Evolutionary conservation across 2,329 filamentous ascomycete species (phyloP).

Genomic region (Stachybotrys chlorohalonatus): DNA sequence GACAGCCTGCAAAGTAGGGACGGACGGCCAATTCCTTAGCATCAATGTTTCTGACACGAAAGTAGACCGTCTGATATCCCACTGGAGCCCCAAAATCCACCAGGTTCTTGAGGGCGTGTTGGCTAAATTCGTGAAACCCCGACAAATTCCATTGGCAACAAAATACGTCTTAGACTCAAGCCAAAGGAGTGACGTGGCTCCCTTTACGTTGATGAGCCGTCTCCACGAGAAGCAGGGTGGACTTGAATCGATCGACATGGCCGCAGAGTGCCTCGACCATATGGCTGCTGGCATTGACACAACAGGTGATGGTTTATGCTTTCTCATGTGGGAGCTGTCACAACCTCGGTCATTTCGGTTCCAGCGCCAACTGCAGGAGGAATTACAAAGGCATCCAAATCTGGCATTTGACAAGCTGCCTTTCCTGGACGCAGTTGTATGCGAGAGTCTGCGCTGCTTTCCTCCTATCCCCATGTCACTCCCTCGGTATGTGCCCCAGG

Average conservation of each 20-base stretch:
- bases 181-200: conserved; percentile 32
- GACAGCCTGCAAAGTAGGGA: conserved; percentile 55
- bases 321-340: conserved; percentile 64
- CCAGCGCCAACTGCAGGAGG: conserved; percentile 43
- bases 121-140: conserved; percentile 40
- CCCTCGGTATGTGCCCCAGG: conserved; percentile 47
- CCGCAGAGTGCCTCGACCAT: conserved; percentile 62
- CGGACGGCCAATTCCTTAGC: neutral
- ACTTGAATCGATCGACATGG: conserved; percentile 45
- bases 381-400: conserved; percentile 34
- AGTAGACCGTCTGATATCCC: conserved; percentile 48
- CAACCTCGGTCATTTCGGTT: conserved; percentile 42
- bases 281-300: conserved; percentile 67
- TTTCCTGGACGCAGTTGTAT: conserved; percentile 55
- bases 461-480: conserved; percentile 59
- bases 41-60: conserved; percentile 4
- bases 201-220: conserved; percentile 50
- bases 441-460: conserved; percentile 53
- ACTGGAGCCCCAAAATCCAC: conserved; percentile 46
- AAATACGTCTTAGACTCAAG: conserved; percentile 47
- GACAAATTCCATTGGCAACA: conserved; percentile 50
- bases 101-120: conserved; percentile 35
- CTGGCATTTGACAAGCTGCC: conserved; percentile 38
- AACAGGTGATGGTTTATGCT: conserved; percentile 60
- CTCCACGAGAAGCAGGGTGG: conserved; percentile 41